Base-by-base conservation (phyloP, 2,329 filamentous ascomycete species). In the Pochonia chlamydosporia region DNA sequence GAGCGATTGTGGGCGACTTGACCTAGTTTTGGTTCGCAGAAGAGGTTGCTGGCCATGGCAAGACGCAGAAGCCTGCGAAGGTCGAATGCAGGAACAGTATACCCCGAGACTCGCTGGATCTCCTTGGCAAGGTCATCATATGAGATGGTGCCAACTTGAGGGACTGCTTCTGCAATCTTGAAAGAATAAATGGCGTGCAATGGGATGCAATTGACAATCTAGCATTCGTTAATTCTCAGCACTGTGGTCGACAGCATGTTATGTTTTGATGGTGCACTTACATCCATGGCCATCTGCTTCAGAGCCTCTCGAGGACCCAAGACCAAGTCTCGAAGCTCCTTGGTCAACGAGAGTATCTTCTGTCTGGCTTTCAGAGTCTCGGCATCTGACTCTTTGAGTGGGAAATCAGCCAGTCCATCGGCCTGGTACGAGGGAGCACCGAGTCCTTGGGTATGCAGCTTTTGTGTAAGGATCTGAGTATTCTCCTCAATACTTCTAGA, bases 41-140 rank as follows among this genome's bases (percentile, higher is more conserved):
- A 73, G 20, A 72, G 53, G 39, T 62, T 61, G 49, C 68, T 67
- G 1, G 62, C 59, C 49, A 69, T 67, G 25, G 67, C 65, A 28
- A 66, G 60, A 11, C 69, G 67, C 21, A 71, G 40, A 1, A 73
- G 50, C 20, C 70, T 67, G 5, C 61, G 57, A 10, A 65, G 54
- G 48, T 63, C 57, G 11, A 50, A 50, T 3, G 55, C 45, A 5
- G 55, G 59, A 33, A 72, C 59, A 36, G 69, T 63, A 8, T 73
- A 57, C 3, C 63, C 54, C 0, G 68, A 66, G 25, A 61, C 47
- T 21, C 67, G 56, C 3, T 72, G 46, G 6, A 61, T 51, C 28
- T 55, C 52, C 11, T 44, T 44, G 1, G 57, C 49, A 2, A 64
- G 51, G 7, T 61, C 58, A 8, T 51, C 48, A 42, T 60, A 63